These are phyloP conservation scores for Ceratocystis lukuohia DNA, from an alignment of 2,329 filamentous ascomycete species.

Conservation along the genomic window DNA sequence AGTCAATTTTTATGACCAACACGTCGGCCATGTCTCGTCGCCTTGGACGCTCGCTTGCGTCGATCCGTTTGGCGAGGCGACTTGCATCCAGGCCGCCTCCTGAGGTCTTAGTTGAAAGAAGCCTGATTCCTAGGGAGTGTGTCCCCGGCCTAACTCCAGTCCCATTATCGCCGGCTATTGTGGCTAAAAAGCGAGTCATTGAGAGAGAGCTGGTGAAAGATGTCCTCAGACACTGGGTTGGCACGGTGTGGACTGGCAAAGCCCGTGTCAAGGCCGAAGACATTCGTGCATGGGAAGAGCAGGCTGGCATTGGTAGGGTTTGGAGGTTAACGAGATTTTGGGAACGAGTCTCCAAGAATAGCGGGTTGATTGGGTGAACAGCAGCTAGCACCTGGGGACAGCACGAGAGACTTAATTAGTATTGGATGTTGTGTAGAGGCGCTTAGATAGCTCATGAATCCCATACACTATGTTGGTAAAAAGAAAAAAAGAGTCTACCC, in stretches of 20 bases:
- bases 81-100: constrained; percentile 47
- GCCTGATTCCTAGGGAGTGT: constrained; percentile 53
- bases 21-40: constrained; percentile 52
- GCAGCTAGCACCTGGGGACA: background rate
- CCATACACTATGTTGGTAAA: no score
- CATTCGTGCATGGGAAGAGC: constrained; percentile 36
- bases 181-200: constrained; percentile 48
- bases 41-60: constrained; percentile 49
- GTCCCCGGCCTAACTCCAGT: constrained; percentile 33
- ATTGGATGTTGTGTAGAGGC: background rate
- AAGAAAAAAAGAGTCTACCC: no score
- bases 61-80: constrained; percentile 50
- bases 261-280: constrained; percentile 38
- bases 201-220: constrained; percentile 58
- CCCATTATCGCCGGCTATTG: constrained; percentile 44
- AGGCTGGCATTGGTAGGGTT: constrained; percentile 41
- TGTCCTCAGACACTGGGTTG: constrained; percentile 50
- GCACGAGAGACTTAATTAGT: no score
- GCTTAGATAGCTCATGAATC: no score
- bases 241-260: constrained; percentile 41
- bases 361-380: background rate
- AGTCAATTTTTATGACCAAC: constrained; percentile 53
- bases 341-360: constrained; percentile 38
- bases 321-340: constrained; percentile 52
- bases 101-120: constrained; percentile 46